phyloP scores from a whole-genome alignment of 2,329 filamentous ascomycete genomes.

The Thyridium curvatum region DNA sequence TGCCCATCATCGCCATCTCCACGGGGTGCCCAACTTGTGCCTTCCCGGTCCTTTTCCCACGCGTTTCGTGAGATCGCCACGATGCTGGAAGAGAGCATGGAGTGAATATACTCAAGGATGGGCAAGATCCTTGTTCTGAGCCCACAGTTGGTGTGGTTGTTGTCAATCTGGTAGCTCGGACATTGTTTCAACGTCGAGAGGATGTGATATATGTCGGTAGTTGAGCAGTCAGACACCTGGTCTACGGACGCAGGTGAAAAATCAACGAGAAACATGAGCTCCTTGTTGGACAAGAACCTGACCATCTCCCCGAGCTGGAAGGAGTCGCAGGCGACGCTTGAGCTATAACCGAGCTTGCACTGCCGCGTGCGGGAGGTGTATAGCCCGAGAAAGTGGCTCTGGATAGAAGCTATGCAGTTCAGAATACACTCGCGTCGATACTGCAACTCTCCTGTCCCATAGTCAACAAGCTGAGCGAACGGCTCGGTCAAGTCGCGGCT shows the following conservation, averaged over 20 bases:
- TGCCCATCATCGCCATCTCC: constrained; percentile 10
- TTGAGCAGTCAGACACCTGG: constrained; percentile 39
- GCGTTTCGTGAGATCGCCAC: constrained; percentile 35
- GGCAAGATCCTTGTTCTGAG: constrained; percentile 59
- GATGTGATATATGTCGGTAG: constrained; percentile 55
- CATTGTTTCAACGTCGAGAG: constrained; percentile 57
- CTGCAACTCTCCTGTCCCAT: constrained; percentile 53
- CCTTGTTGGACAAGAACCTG: constrained; percentile 59
- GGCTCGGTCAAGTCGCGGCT: neutral
- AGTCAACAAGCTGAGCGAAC: constrained; percentile 7
- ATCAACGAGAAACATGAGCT: constrained; percentile 53
- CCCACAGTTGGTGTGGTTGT: constrained; percentile 68
- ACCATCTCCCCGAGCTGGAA: constrained; percentile 76
- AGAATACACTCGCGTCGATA: constrained; percentile 61
- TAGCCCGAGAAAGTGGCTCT: constrained; percentile 58
- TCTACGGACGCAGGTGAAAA: constrained; percentile 43
- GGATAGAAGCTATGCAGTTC: constrained; percentile 63
- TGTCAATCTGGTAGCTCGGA: constrained; percentile 68
- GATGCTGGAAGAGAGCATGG: constrained; percentile 43
- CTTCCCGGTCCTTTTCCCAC: constrained; percentile 37
- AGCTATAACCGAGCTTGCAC: constrained; percentile 70
- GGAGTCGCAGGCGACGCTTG: constrained; percentile 64
- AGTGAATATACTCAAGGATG: constrained; percentile 57
- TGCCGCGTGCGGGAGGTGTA: constrained; percentile 63
- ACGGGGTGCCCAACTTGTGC: constrained; percentile 30